Evolutionary conservation across 2,329 filamentous ascomycete species (phyloP).

Genomic region (Diaporthe sp.): DNA sequence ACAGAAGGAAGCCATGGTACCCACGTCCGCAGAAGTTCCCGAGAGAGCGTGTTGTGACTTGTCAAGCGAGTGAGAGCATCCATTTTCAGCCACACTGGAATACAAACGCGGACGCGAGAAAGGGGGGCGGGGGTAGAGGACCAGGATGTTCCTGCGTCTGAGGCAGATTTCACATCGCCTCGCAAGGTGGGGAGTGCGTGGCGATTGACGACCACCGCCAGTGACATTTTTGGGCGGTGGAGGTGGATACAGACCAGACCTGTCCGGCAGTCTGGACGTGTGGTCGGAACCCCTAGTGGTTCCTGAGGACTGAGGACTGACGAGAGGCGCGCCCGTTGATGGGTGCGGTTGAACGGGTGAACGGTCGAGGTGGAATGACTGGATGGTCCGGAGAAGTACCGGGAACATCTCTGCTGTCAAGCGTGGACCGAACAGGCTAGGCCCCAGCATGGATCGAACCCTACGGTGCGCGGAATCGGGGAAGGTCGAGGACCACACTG

Average conservation of each 20-base stretch:
- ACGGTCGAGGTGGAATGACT: conserved; percentile 27
- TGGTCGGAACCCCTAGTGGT: conserved; percentile 6
- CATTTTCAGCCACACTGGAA: conserved; percentile 34
- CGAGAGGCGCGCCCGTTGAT: conserved; percentile 26
- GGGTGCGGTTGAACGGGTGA: conserved; percentile 31
- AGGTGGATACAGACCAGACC: conserved; percentile 15
- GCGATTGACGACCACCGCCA: conserved; percentile 17
- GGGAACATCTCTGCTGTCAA: conserved; percentile 27
- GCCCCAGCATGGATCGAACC: conserved; percentile 10
- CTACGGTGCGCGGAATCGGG: conserved; percentile 8
- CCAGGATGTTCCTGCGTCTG: background rate
- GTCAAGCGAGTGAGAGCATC: conserved; percentile 32
- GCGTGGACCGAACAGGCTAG: conserved; percentile 31
- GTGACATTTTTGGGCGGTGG: conserved; percentile 19
- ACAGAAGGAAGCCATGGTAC: conserved; percentile 32
- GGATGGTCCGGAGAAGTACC: conserved; percentile 29
- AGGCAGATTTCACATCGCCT: conserved; percentile 22
- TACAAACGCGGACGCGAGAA: conserved; percentile 27
- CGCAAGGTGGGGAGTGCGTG: background rate
- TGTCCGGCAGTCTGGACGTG: conserved; percentile 16
- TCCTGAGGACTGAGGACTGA: background rate
- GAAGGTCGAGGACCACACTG: conserved; percentile 24
- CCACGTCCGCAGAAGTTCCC: conserved; percentile 31
- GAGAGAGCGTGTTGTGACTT: conserved; percentile 22
- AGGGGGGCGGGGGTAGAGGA: conserved; percentile 13